phyloP scores from a whole-genome alignment of 2,329 filamentous ascomycete species.

The Diaporthe citriasiana region DNA sequence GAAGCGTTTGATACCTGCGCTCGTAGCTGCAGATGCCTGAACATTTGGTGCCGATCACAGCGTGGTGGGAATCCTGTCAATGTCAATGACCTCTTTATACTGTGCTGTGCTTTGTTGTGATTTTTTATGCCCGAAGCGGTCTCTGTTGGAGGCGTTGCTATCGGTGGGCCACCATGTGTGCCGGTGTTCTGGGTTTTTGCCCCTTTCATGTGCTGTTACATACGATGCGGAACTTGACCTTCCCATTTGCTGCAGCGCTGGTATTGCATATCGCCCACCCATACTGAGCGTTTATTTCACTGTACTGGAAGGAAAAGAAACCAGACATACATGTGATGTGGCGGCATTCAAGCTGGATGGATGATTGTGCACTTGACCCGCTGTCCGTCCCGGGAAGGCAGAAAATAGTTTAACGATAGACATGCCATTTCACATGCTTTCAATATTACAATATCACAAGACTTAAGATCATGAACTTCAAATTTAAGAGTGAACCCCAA shows the following conservation, averaged over 20 bases:
- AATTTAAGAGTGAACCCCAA: background rate
- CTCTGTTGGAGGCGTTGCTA: background rate
- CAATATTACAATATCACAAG: background rate
- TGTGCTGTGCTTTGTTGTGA: background rate
- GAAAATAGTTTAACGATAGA: background rate
- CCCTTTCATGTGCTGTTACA: background rate
- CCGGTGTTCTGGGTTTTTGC: background rate
- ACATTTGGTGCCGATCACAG: constrained; percentile 7
- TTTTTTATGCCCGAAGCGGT: background rate
- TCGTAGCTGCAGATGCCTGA: constrained; percentile 1
- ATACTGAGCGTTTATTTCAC: background rate
- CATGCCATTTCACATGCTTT: background rate
- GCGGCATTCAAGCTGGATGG: background rate
- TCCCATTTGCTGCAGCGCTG: background rate
- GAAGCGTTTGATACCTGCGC: constrained; percentile 19
- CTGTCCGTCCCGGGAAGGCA: background rate
- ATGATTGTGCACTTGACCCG: too few species aligned
- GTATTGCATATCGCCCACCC: background rate
- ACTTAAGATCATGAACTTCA: background rate
- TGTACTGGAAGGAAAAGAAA: background rate
- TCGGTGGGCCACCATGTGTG: background rate
- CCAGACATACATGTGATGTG: background rate
- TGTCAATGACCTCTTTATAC: constrained; percentile 19
- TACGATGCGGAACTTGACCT: background rate
- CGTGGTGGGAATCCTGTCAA: constrained; percentile 23